phyloP scores from a whole-genome alignment of 164 flowering plant genomes.

The Dillenia suffruticosa region DNA sequence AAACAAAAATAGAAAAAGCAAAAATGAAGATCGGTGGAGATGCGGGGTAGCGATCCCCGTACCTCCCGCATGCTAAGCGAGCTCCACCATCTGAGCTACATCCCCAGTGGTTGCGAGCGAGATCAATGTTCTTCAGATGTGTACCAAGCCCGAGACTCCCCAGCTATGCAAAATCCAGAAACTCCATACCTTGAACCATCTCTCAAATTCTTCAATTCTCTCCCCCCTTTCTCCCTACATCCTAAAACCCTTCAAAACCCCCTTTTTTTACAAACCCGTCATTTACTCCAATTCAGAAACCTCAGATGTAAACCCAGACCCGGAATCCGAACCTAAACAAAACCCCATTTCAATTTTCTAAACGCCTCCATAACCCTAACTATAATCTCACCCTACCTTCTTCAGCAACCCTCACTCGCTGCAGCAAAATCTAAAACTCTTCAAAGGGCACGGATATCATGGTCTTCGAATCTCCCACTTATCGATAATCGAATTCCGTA shows the following conservation, averaged over 20 bases:
- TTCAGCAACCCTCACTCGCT: constrained; percentile 28
- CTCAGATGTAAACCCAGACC: too few species aligned
- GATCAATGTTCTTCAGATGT: too few species aligned
- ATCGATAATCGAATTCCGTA: constrained; percentile 57
- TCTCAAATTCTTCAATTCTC: too few species aligned
- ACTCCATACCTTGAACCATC: too few species aligned
- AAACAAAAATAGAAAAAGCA: too few species aligned
- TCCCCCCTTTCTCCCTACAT: too few species aligned
- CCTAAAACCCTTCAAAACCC: too few species aligned
- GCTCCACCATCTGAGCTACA: constrained; percentile 96
- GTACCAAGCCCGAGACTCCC: too few species aligned
- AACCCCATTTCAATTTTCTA: constrained; percentile 23
- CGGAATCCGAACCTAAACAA: too few species aligned
- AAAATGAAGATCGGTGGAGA: constrained; percentile 34
- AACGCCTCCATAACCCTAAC: constrained; percentile 56
- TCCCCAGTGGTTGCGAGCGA: constrained; percentile 34
- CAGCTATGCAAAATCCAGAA: too few species aligned
- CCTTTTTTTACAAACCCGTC: too few species aligned
- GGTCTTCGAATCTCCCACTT: constrained; percentile 61
- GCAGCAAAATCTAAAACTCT: constrained; percentile 39
- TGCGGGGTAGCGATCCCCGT: constrained; percentile 95
- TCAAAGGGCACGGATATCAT: constrained; percentile 31
- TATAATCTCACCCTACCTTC: constrained; percentile 57
- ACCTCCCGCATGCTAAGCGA: constrained; percentile 96
- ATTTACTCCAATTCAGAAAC: too few species aligned